Evolutionary conservation across 257 asterid genomes (phyloP).

Genomic region (Jaltomata sinuosa): DNA sequence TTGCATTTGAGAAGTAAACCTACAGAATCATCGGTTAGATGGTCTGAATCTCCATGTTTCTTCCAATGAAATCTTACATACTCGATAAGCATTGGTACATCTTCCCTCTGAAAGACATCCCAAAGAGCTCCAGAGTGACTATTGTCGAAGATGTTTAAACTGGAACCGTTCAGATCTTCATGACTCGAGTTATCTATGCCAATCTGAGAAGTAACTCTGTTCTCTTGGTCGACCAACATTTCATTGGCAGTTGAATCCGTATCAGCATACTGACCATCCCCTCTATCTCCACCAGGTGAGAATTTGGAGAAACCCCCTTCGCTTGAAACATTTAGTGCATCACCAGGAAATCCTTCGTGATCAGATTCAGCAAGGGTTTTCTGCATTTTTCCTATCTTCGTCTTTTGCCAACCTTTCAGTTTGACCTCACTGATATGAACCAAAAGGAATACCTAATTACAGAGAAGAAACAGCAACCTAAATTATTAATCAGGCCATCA

Average conservation of each 20-base stretch:
- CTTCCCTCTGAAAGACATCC: slow-evolving; percentile 84
- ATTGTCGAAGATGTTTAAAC: slow-evolving; percentile 17
- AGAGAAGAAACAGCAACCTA: slow-evolving; percentile 12
- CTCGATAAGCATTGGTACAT: slow-evolving; percentile 62
- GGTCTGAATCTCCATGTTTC: slow-evolving; percentile 35
- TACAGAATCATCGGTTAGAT: slow-evolving; percentile 29
- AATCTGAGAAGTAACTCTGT: slow-evolving; percentile 19
- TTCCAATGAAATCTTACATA: slow-evolving; percentile 49
- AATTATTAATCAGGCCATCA: slow-evolving; percentile 2
- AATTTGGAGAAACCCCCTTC: slow-evolving; percentile 26
- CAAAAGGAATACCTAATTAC: slow-evolving; percentile 68
- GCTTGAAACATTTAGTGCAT: slow-evolving; percentile 20
- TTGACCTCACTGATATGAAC: slow-evolving; percentile 55
- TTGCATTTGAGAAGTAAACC: slow-evolving; percentile 17
- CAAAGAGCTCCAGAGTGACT: slow-evolving; percentile 70
- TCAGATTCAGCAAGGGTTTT: slow-evolving; percentile 29
- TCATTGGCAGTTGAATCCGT: slow-evolving; percentile 21
- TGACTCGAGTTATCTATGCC: slow-evolving; percentile 20
- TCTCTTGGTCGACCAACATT: slow-evolving; percentile 24
- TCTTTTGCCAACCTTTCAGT: slow-evolving; percentile 29
- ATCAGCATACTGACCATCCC: slow-evolving; percentile 28
- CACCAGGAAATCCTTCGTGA: slow-evolving; percentile 20
- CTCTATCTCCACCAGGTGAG: slow-evolving; percentile 26
- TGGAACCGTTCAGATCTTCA: slow-evolving; percentile 21
- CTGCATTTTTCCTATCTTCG: slow-evolving; percentile 27